Conservation (phyloP, 2,329 filamentous ascomycete genomes). For the Fusarium tricinctum region DNA sequence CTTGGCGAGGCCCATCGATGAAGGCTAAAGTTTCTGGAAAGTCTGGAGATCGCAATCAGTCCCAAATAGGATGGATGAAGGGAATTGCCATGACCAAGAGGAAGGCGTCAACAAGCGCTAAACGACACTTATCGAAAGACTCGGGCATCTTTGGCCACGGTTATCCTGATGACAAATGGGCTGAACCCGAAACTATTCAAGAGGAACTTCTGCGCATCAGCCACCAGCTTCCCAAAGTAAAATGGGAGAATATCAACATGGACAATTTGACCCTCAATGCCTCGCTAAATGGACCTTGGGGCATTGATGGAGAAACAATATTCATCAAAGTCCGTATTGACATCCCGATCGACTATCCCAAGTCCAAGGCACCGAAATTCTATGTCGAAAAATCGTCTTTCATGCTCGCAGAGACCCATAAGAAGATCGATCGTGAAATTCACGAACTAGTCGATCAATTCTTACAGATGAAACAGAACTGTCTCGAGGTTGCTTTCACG, state of each 20-base stretch:
- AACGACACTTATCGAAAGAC: conserved; percentile 66
- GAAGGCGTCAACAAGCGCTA: conserved; percentile 59
- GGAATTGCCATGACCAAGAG: conserved; percentile 74
- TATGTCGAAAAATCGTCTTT: conserved; percentile 72
- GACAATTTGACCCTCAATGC: conserved; percentile 70
- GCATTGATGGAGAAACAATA: conserved; percentile 67
- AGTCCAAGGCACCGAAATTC: conserved; percentile 70
- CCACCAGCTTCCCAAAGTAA: conserved; percentile 73
- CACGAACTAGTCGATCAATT: conserved; percentile 69
- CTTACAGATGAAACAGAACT: conserved; percentile 70
- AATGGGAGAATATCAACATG: conserved; percentile 75
- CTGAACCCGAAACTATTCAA: conserved; percentile 72
- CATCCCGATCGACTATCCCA: conserved; percentile 72
- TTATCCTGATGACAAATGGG: conserved; percentile 70
- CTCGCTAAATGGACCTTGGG: conserved; percentile 77
- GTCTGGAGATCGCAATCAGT: conserved; percentile 62
- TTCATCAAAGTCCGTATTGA: conserved; percentile 74
- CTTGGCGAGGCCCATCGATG: conserved; percentile 71
- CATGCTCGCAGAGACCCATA: conserved; percentile 69
- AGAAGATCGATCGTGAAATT: conserved; percentile 66
- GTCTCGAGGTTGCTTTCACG: conserved; percentile 71
- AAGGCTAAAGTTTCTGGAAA: conserved; percentile 65
- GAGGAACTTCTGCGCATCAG: conserved; percentile 75
- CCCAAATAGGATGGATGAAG: conserved; percentile 78
- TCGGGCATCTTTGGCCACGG: conserved; percentile 65